phyloP scores from a whole-genome alignment of 495 filamentous ascomycete genomes.

The Penicillium canescens region DNA sequence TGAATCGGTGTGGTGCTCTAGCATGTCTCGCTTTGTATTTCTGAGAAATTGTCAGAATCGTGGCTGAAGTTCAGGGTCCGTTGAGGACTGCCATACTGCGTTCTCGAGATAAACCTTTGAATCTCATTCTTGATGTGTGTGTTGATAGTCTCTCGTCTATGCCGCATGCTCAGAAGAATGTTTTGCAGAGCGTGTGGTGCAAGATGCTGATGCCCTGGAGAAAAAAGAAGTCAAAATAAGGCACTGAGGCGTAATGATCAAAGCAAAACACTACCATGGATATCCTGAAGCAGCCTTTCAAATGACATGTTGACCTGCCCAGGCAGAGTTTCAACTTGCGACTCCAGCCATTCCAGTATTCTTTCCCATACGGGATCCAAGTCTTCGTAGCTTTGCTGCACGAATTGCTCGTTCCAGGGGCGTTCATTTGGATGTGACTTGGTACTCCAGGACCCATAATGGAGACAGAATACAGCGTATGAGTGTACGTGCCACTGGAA shows the following conservation, averaged over 20 bases:
- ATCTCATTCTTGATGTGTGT: conserved; percentile 14
- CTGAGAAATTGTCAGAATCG: conserved; percentile 2
- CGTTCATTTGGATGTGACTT: not conserved
- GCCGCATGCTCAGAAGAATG: conserved; percentile 8
- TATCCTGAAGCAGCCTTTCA: not conserved
- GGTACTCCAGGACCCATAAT: conserved; percentile 18
- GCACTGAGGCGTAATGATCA: not conserved
- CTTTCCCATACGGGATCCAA: not conserved
- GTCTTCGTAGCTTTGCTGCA: conserved; percentile 4
- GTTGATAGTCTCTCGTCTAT: conserved; percentile 10
- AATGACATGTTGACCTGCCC: not conserved
- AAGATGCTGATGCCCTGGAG: conserved; percentile 5
- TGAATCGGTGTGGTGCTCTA: conserved; percentile 15
- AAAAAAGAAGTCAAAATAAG: not conserved
- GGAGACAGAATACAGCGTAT: conserved; percentile 28
- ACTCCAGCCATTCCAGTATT: not conserved
- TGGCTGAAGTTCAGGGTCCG: not conserved
- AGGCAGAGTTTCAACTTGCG: not conserved
- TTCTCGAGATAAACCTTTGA: not conserved
- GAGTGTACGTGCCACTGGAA: conserved; percentile 24
- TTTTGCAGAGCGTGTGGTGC: conserved; percentile 15
- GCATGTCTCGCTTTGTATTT: conserved; percentile 10
- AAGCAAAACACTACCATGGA: conserved; percentile 5
- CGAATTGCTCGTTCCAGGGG: conserved; percentile 24
- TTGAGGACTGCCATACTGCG: conserved; percentile 6